Base-by-base conservation (phyloP, 352 stramenopile species). In the Phytophthora syringae region DNA sequence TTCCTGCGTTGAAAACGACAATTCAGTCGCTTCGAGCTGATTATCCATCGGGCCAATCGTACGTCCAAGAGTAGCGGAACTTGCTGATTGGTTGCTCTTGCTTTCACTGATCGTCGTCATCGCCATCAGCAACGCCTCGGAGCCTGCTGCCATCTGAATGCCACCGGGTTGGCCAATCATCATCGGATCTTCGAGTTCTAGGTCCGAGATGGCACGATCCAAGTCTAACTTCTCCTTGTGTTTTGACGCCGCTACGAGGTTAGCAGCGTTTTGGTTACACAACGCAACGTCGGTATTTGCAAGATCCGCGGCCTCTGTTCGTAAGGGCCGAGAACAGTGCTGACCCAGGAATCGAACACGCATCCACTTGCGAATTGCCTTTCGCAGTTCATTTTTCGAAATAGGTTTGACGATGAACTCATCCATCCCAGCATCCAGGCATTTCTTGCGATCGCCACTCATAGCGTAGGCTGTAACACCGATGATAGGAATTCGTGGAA, bases 381-480 rank as follows among this genome's bases (percentile, higher is more conserved):
- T 80, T 7, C 81, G 73, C 3, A 95, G 52, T 13, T 77, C 74
- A 3, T 73, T 63, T 60, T 95, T 93, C 4, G 79, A 86, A 28
- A 95, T 94, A 0, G 87, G 87, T 59, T 95, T 95, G 30, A 94
- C 87, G 28, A 95, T 90, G 64, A 94, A 92, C 42, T 95, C 87
- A 43, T 95, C 87, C 87, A 95, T 95, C 18, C 87, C 87, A 20
- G 80, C 79, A 39, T 93, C 87, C 3, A 95, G 65, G 57, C 87
- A 95, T 54, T 93, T 92, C 43, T 93, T 86, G 0, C 86, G 79
- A 60, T 95, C 87, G 16, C 84, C 85, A 66, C 80, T 93, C 85
- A 95, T 94, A 1, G 87, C 87, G 39, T 95, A 94, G 15, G 87
- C 87, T 12, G 87, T 95, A n/a, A 95, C 74, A 13, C 85, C 87